These are phyloP conservation scores for Sporothrix globosa DNA, from an alignment of 2,329 filamentous ascomycete species.

Conservation along the genomic window DNA sequence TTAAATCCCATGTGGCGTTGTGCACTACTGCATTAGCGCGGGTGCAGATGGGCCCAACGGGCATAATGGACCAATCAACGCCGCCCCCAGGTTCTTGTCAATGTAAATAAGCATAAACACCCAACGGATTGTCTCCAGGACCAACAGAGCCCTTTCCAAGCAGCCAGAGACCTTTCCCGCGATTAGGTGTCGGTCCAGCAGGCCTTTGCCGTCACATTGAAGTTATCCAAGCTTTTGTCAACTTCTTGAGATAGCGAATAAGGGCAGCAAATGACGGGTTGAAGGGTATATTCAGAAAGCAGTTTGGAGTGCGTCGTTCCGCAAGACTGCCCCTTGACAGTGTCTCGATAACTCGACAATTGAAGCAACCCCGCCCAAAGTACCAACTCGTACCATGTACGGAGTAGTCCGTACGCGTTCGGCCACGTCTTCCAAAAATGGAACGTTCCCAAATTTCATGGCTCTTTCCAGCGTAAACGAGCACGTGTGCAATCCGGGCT, in stretches of 20 bases:
- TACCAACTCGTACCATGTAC: not conserved
- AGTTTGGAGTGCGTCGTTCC: too few relatives aligned
- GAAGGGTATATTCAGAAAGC: not conserved
- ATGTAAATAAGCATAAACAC: conserved; percentile 6
- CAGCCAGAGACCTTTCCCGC: not conserved
- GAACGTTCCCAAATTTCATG: not conserved
- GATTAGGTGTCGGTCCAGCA: not conserved
- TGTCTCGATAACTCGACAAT: not conserved
- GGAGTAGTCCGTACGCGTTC: not conserved
- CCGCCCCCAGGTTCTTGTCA: not conserved
- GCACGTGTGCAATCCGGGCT: not conserved
- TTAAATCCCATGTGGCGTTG: conserved; percentile 8
- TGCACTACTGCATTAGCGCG: conserved; percentile 1
- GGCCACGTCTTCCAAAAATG: not conserved
- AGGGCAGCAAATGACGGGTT: not conserved
- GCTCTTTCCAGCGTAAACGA: not conserved
- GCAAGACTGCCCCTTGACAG: not conserved
- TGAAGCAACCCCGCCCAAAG: not conserved
- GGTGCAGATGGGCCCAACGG: not conserved
- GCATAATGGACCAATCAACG: not conserved
- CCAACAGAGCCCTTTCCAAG: not conserved
- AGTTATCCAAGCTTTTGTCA: conserved; percentile 5
- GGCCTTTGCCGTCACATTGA: not conserved
- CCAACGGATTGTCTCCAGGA: not conserved
- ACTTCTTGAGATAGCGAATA: not conserved